phyloP scores from a whole-genome alignment of 2,329 filamentous ascomycete genomes.

The Aspergillus intermedius region DNA sequence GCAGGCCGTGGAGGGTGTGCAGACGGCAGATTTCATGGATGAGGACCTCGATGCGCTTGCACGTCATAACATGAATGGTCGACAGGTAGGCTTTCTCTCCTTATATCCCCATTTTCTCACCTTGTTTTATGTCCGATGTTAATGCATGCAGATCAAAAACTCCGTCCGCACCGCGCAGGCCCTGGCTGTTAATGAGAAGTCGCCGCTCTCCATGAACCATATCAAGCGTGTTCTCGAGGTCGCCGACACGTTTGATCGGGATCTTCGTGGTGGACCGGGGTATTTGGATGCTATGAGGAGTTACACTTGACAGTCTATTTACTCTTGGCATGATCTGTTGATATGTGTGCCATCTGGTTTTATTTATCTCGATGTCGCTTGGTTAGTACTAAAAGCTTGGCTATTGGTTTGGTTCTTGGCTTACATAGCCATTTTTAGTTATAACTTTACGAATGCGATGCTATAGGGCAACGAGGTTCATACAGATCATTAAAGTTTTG shows the following conservation, averaged over 20 bases:
- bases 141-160: constrained; percentile 70
- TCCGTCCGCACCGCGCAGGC: constrained; percentile 76
- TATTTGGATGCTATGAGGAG: constrained; percentile 80
- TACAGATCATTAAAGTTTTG: not conserved
- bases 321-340: not conserved
- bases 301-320: constrained; percentile 46
- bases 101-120: not conserved
- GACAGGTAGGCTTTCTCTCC: constrained; percentile 46
- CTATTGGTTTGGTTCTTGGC: not conserved
- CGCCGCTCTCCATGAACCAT: constrained; percentile 68
- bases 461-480: too few species aligned
- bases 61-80: constrained; percentile 61
- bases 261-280: constrained; percentile 72
- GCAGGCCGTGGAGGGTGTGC: constrained; percentile 55
- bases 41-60: constrained; percentile 62
- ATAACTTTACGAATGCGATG: not conserved
- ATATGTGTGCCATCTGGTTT: constrained; percentile 1
- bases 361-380: not conserved
- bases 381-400: not conserved
- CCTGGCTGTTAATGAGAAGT: constrained; percentile 67
- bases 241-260: constrained; percentile 72
- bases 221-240: constrained; percentile 79
- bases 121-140: not conserved
- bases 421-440: not conserved
- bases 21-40: constrained; percentile 43